Conservation (phyloP, 768 basidiomycete species). For the Serendipita indica region DNA sequence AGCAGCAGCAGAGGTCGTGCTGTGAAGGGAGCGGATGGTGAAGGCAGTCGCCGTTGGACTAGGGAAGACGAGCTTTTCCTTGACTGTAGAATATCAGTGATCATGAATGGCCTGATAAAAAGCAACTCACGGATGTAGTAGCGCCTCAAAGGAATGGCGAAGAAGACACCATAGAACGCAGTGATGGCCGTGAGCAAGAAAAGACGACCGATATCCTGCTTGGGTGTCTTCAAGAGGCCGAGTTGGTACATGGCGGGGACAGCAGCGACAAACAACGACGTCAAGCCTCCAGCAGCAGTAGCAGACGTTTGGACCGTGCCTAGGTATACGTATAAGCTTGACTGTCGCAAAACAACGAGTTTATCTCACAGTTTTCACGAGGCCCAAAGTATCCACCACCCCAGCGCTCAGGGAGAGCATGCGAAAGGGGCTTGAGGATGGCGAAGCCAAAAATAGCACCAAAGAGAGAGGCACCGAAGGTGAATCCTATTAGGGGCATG, state of each 20-base stretch:
- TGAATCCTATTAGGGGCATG: conserved; percentile 23
- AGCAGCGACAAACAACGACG: conserved; percentile 43
- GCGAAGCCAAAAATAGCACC: conserved; percentile 48
- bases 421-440: conserved; percentile 43
- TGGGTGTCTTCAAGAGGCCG: conserved; percentile 30
- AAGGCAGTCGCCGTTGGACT: conserved; percentile 53
- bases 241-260: conserved; percentile 48
- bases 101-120: not conserved
- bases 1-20: conserved; percentile 33
- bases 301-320: conserved; percentile 15
- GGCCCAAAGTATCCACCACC: conserved; percentile 48
- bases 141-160: conserved; percentile 46
- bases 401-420: conserved; percentile 30
- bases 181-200: conserved; percentile 40
- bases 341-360: conserved; percentile 43
- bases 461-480: conserved; percentile 47
- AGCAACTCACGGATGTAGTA: conserved; percentile 36
- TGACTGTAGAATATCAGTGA: conserved; percentile 19
- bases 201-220: conserved; percentile 39
- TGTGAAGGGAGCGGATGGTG: conserved; percentile 47
- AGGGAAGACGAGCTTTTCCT: conserved; percentile 49
- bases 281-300: conserved; percentile 39
- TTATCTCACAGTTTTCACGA: conserved; percentile 47
- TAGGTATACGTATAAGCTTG: conserved; percentile 16
- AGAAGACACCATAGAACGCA: conserved; percentile 50